These are phyloP conservation scores for Tricholoma matsutake DNA, from an alignment of 768 basidiomycete species.

Conservation along the genomic window DNA sequence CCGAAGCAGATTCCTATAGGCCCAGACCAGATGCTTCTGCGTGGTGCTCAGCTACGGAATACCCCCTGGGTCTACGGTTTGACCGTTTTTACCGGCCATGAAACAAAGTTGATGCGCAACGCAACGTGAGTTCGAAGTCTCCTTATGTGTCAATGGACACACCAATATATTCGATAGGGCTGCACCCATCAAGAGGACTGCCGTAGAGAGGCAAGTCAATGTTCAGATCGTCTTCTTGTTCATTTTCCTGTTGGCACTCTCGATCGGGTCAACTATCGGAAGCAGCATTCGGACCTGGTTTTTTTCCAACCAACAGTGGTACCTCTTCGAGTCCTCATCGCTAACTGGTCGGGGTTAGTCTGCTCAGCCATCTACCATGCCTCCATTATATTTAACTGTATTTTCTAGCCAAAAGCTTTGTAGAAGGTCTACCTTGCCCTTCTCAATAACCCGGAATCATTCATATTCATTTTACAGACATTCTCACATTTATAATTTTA, in stretches of 20 bases:
- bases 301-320: conserved; percentile 87
- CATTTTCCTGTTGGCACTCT: conserved; percentile 79
- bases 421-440: conserved; percentile 59
- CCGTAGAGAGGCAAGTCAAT: conserved; percentile 95
- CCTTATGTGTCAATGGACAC: neutral
- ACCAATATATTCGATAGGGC: conserved; percentile 48
- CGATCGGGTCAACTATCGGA: conserved; percentile 89
- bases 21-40: conserved; percentile 90
- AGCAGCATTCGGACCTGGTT: conserved; percentile 91
- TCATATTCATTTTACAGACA: conserved; percentile 52
- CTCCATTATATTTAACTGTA: conserved; percentile 1
- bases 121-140: conserved; percentile 72
- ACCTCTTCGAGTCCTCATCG: conserved; percentile 64
- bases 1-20: conserved; percentile 87
- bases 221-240: conserved; percentile 95
- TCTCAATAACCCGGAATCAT: conserved; percentile 12
- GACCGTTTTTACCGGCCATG: conserved; percentile 93
- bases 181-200: conserved; percentile 94
- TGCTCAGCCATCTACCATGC: conserved; percentile 1
- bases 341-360: conserved; percentile 61
- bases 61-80: conserved; percentile 96
- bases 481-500: conserved; percentile 96
- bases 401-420: conserved; percentile 64
- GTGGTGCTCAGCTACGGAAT: conserved; percentile 94
- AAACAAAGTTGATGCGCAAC: conserved; percentile 98